Percentiles rank a stretch among this genome's conserved stretches.
Evolutionary conservation across 2,329 filamentous ascomycete genomes (phyloP).

Genomic region (Aureobasidium uvarum): DNA sequence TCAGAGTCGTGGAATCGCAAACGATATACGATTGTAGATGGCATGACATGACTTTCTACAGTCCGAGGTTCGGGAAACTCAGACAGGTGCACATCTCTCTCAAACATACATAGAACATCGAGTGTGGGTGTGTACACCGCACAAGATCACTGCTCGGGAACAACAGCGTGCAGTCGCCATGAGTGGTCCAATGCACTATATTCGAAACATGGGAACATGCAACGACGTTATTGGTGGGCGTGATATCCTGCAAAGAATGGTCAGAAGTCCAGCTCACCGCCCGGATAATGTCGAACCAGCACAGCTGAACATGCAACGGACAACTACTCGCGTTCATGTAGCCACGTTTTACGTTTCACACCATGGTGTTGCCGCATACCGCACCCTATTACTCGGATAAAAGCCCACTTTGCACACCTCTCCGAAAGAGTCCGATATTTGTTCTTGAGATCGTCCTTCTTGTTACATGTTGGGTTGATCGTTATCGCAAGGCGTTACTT

Average conservation of each 20-base stretch:
- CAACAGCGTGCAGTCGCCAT: background rate
- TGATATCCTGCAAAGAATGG: background rate
- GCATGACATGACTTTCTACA: background rate
- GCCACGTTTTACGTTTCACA: conserved; percentile 5
- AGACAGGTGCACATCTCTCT: background rate
- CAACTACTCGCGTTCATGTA: conserved; percentile 3
- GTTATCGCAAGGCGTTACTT: background rate
- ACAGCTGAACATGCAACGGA: background rate
- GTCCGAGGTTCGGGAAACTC: background rate
- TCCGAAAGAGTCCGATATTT: background rate
- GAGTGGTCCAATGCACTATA: background rate
- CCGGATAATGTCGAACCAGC: background rate
- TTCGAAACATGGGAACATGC: background rate
- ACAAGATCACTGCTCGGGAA: background rate
- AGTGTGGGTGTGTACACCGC: too few relatives aligned
- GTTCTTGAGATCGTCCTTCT: background rate
- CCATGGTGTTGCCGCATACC: background rate
- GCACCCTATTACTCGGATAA: background rate
- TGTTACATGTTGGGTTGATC: background rate
- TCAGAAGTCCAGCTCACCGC: conserved; percentile 16
- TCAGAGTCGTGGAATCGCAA: background rate
- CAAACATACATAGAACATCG: background rate
- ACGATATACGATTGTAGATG: background rate
- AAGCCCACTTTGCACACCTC: background rate
- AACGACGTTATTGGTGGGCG: conserved; percentile 3